Evolutionary conservation across 805 yeast species (phyloP).

Genomic region (Nakazawaea molendinolei): DNA sequence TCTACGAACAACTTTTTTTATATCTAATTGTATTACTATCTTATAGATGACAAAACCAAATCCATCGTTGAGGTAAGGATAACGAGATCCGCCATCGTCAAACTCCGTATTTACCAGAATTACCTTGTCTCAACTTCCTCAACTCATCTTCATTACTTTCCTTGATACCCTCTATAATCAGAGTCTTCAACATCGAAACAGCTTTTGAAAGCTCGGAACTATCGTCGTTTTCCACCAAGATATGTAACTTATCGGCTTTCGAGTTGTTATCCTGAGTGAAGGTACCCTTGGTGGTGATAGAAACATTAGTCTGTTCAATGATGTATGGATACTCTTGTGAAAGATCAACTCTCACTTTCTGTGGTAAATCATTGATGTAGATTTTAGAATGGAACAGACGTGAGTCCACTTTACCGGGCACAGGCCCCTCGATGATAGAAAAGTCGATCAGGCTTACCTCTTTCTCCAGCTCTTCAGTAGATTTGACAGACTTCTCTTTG

Average conservation of each 20-base stretch:
- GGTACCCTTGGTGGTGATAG: slow-evolving; percentile 78
- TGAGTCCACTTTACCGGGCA: slow-evolving; percentile 10
- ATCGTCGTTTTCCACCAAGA: slow-evolving; percentile 70
- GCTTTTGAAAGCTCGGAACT: slow-evolving; percentile 55
- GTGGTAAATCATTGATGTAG: slow-evolving; percentile 81
- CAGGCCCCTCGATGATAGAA: slow-evolving; percentile 11
- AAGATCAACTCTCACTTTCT: slow-evolving; percentile 68
- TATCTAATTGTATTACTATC: too few species aligned
- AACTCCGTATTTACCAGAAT: slow-evolving; percentile 45
- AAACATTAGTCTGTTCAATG: slow-evolving; percentile 64
- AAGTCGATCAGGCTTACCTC: slow-evolving; percentile 10
- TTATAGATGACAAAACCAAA: background rate
- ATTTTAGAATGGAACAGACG: slow-evolving; percentile 54
- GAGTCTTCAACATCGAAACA: slow-evolving; percentile 46
- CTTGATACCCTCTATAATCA: slow-evolving; percentile 51
- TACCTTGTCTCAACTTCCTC: slow-evolving; percentile 20
- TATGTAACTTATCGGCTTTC: slow-evolving; percentile 64
- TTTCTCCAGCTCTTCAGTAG: slow-evolving; percentile 17
- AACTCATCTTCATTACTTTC: slow-evolving; percentile 38
- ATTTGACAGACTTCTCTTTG: slow-evolving; percentile 22
- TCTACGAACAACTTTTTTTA: too few species aligned
- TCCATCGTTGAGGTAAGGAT: background rate
- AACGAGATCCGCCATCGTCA: slow-evolving; percentile 13
- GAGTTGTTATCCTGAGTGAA: slow-evolving; percentile 51
- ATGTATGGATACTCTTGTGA: slow-evolving; percentile 60